These are phyloP conservation scores for Smallanthus sonchifolius DNA, from an alignment of 129 eudicot genomes.

Conservation along the genomic window DNA sequence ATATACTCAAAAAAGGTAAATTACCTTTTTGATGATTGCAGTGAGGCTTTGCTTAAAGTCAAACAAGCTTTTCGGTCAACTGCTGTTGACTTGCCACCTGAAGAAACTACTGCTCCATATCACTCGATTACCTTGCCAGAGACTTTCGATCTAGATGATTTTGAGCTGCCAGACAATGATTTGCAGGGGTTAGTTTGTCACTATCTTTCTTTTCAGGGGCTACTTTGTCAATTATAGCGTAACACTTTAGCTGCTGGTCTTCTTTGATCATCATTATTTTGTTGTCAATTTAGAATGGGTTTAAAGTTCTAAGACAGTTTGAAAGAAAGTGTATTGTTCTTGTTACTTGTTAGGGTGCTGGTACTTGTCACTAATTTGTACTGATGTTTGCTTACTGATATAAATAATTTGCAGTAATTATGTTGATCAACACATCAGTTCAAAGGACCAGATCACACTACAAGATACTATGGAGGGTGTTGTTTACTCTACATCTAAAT, in stretches of 20 bases:
- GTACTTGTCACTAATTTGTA: slow-evolving; percentile 8
- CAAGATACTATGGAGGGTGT: slow-evolving; percentile 98
- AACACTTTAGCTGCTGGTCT: background rate
- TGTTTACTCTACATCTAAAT: slow-evolving; percentile 80
- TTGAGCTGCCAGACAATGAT: slow-evolving; percentile 95
- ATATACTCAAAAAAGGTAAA: slow-evolving; percentile 87
- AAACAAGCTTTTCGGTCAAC: slow-evolving; percentile 96
- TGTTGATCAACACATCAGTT: slow-evolving; percentile 94
- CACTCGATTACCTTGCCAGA: slow-evolving; percentile 95
- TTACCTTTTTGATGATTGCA: slow-evolving; percentile 95
- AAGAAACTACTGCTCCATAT: slow-evolving; percentile 92
- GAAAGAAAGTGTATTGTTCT: background rate
- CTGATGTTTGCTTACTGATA: slow-evolving; percentile 25
- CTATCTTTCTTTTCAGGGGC: background rate
- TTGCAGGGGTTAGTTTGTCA: slow-evolving; percentile 66
- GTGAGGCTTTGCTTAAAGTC: slow-evolving; percentile 90
- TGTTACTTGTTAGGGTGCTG: background rate
- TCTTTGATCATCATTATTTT: background rate
- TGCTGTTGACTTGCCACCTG: slow-evolving; percentile 96
- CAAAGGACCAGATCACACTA: slow-evolving; percentile 94
- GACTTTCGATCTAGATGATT: slow-evolving; percentile 95
- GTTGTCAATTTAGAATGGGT: background rate
- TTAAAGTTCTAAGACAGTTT: background rate
- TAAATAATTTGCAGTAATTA: slow-evolving; percentile 62
- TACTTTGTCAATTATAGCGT: background rate